Conservation (phyloP, 192 early-diverging fungal species). For the Backusella mclennaniae region DNA sequence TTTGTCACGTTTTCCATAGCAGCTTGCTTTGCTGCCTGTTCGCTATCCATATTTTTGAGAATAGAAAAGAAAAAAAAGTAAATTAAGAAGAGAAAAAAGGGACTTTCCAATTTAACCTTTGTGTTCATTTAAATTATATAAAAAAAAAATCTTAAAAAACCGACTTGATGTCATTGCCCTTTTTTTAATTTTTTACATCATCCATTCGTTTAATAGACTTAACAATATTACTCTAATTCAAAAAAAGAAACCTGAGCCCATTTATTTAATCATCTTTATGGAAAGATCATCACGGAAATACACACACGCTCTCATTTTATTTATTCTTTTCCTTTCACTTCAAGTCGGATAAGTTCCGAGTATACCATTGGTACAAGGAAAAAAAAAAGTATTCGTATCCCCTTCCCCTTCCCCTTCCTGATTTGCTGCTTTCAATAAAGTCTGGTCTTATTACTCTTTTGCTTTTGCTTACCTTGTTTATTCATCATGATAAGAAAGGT, state of each 20-base stretch:
- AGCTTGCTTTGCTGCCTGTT: conserved; percentile 5
- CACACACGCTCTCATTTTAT: neutral
- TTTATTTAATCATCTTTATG: neutral
- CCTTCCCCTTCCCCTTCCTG: neutral
- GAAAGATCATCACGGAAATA: neutral
- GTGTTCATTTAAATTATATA: neutral
- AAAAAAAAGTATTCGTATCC: neutral
- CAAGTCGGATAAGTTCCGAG: neutral
- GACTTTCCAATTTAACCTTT: neutral
- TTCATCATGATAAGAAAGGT: neutral
- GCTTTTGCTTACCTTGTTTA: neutral
- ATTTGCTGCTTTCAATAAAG: conserved; percentile 7
- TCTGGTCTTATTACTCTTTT: conserved; percentile 1
- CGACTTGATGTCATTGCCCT: neutral
- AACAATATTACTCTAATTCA: neutral
- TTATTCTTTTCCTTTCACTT: neutral
- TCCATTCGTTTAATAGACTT: conserved; percentile 3
- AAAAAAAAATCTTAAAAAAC: neutral
- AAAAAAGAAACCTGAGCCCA: neutral
- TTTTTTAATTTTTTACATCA: neutral
- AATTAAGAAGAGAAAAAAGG: neutral
- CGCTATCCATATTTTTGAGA: conserved; percentile 12
- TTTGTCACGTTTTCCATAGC: neutral
- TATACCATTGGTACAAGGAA: neutral
- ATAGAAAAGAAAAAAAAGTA: neutral